Base-by-base conservation (phyloP, 768 basidiomycete species). In the Clathrus columnatus region DNA sequence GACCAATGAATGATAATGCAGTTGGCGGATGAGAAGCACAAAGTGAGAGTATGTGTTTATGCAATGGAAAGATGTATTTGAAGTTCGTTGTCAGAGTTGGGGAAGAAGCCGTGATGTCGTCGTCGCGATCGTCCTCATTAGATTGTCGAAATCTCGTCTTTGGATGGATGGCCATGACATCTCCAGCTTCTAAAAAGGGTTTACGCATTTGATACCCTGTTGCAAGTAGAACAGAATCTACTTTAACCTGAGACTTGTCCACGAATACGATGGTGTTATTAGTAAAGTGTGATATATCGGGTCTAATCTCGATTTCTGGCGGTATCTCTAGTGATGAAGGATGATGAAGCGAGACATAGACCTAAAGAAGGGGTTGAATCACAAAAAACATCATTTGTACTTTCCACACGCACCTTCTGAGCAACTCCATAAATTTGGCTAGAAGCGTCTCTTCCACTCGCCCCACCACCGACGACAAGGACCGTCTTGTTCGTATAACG, bases 161-260 rank as follows among this genome's bases (percentile, higher is more conserved):
- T 14, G 17, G 51, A 23, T 44, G 11, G n/a, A 27, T 50, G 11
- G 24, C 24, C 23, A 57, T 32, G 3, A 59, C 66, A 54, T 67
- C 63, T 5, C 64, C 68, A 53, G 30, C 57, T 10, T 42, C 43
- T 30, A 75, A 65, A 72, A 82, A 82, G 0, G 80, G 81, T 6
- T 80, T 68, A 20, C 69, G 70, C 48, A 76, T 57, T 54, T 80
- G 70, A 61, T 83, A 83, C 7, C 82, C 82, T 0, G 80, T 83
- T 0, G 67, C 79, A 14, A 82, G 72, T 24, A 83, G 61, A 30
- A 84, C 67, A 5, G 70, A 60, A 56, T 82, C 77, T 26, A 78
- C 72, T 41, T 72, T 68, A 2, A 72, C 54, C 0, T 62, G 56
- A 0, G 75, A 72, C 14, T 74, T 76, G 61, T 82, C 80, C 0